Evolutionary conservation across 2,329 filamentous ascomycete genomes (phyloP).

Genomic region (Penicillium janthinellum): DNA sequence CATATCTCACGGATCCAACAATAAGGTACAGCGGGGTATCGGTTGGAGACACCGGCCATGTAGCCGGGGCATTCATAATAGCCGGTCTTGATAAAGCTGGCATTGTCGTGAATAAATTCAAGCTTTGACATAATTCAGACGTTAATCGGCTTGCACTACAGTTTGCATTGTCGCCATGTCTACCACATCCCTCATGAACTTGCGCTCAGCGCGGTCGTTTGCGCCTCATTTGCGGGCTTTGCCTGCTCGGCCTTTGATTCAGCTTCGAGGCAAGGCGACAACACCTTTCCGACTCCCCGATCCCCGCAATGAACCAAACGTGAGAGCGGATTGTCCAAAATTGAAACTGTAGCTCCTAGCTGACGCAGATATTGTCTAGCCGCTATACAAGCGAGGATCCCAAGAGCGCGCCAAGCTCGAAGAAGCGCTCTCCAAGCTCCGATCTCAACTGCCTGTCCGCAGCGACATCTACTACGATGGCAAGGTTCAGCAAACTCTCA

Average conservation of each 20-base stretch:
- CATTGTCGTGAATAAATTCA: slow-evolving; percentile 3
- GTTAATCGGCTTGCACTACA: background rate
- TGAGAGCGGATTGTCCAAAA: slow-evolving; percentile 16
- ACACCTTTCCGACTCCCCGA: slow-evolving; percentile 35
- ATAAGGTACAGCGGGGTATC: slow-evolving; percentile 11
- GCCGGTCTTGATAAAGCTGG: slow-evolving; percentile 7
- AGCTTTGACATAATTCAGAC: background rate
- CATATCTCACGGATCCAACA: slow-evolving; percentile 6
- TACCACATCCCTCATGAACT: slow-evolving; percentile 20
- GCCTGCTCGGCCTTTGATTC: slow-evolving; percentile 13
- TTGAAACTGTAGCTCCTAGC: too few relatives aligned
- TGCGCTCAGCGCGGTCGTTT: slow-evolving; percentile 20
- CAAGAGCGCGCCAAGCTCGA: slow-evolving; percentile 39
- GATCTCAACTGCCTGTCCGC: slow-evolving; percentile 37
- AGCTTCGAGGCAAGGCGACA: slow-evolving; percentile 29
- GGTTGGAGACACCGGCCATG: slow-evolving; percentile 7
- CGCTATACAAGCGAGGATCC: slow-evolving; percentile 32
- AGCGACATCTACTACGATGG: slow-evolving; percentile 35
- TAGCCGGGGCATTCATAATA: slow-evolving; percentile 6
- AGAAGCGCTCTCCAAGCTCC: slow-evolving; percentile 33
- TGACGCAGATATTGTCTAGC: slow-evolving; percentile 12
- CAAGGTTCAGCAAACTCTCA: slow-evolving; percentile 25
- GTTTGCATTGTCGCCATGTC: slow-evolving; percentile 16
- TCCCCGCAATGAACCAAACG: slow-evolving; percentile 40
- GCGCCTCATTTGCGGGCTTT: slow-evolving; percentile 17